Evolutionary conservation across 2,329 filamentous ascomycete species (phyloP), one percentile per base, ranked within the genome.

Genomic region (Cryphonectria naterciae): DNA sequence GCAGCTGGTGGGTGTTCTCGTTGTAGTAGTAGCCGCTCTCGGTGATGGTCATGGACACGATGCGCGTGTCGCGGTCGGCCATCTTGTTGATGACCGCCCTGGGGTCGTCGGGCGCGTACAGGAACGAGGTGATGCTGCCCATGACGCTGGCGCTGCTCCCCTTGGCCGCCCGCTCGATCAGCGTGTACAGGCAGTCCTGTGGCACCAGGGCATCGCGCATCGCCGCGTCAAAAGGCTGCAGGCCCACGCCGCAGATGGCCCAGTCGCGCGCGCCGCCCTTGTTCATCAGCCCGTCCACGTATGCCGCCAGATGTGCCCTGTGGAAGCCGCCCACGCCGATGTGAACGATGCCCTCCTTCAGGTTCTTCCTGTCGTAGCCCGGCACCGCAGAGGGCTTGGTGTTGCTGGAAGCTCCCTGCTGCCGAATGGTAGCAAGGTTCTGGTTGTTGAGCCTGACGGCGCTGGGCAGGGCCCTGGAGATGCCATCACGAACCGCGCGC

Each of bases 1-100:
- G 77, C 70, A 87, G 80, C 79, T 86, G 78, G 79, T 87, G 85
- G n/a, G 85, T 85, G 81, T 87, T 86, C 76, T 87, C 85, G 76
- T 87, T 86, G 81, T 87, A 86, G 80, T 85, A 87, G 83, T 87
- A 87, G 73, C 85, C 85, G 75, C 83, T 85, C 80, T 87, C 85
- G 60, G 85, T 87, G 76, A 87, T 87, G 75, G 85, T 87, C 77
- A 87, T 76, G 22, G 85, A 87, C 43, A 87, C 85, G 72, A 87
- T 87, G 76, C 82, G 83, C 17, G 85, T 87, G 75, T 87, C 84
- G 0, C 83, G 81, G 78, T 86, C 81, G 1, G 85, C 85, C 85
- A 87, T 86, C 81, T 87, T 87, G 75, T 81, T 82, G 43, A 87
- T 82, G 72, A 87, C 85, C 49, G 84, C 84, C 78, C 85, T 81